Evolutionary conservation across 768 basidiomycete species (phyloP).

Genomic region (Hygrocybe punicea): DNA sequence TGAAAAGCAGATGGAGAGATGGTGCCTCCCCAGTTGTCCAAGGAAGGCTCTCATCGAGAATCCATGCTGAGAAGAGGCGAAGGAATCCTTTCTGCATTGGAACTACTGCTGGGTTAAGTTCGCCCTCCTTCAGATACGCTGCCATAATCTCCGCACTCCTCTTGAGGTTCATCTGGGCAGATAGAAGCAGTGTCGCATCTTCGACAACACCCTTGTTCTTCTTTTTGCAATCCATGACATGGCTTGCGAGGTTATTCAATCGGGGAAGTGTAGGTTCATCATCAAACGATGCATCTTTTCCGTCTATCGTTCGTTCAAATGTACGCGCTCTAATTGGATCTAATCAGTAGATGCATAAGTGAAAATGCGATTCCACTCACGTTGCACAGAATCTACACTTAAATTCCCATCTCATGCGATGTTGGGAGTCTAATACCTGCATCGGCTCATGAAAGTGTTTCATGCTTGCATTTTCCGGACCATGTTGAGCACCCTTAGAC

Average conservation of each 20-base stretch:
- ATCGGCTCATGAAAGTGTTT: constrained; percentile 7
- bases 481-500: not conserved
- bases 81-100: constrained; percentile 26
- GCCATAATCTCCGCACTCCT: constrained; percentile 26
- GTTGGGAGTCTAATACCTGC: not conserved
- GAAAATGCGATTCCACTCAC: not conserved
- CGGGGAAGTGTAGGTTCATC: constrained; percentile 19
- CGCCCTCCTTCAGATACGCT: constrained; percentile 30
- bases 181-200: not conserved
- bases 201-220: constrained; percentile 5
- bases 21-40: constrained; percentile 29
- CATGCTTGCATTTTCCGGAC: constrained; percentile 1
- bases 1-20: constrained; percentile 14
- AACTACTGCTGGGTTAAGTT: constrained; percentile 29
- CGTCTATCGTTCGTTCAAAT: constrained; percentile 9
- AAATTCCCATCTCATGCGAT: constrained; percentile 7
- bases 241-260: constrained; percentile 27
- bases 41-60: constrained; percentile 30
- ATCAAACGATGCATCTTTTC: constrained; percentile 11
- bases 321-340: not conserved
- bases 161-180: constrained; percentile 14
- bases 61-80: constrained; percentile 32
- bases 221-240: constrained; percentile 16
- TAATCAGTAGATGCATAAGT: not conserved
- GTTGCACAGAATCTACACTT: constrained; percentile 6